phyloP scores from a whole-genome alignment of 2,329 filamentous ascomycete species.

The Penicillium sp. region DNA sequence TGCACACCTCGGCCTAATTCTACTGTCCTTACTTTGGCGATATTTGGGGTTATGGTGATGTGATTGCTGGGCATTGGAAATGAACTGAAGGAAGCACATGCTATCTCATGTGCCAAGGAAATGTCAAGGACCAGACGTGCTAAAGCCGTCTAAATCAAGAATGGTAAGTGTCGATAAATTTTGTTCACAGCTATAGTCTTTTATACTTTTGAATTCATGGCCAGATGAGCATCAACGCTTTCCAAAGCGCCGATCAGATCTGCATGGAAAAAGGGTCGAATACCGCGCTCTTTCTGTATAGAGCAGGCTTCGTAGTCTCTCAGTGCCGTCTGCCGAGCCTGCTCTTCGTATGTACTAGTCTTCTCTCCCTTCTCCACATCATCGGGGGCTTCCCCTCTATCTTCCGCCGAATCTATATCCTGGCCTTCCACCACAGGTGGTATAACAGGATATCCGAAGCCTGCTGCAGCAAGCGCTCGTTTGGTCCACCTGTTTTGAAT shows the following conservation, averaged over 20 bases:
- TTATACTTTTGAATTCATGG: neutral
- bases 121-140: no score
- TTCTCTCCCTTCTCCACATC: neutral
- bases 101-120: neutral
- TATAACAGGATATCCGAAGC: neutral
- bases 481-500: neutral
- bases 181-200: neutral
- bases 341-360: neutral
- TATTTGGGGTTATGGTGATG: neutral
- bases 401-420: neutral
- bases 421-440: neutral
- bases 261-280: constrained; percentile 30
- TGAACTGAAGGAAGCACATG: neutral
- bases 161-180: neutral
- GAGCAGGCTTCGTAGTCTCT: neutral
- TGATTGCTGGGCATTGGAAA: neutral
- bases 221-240: neutral
- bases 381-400: neutral
- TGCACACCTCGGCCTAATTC: neutral
- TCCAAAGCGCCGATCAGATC: neutral
- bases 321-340: neutral
- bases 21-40: neutral
- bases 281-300: constrained; percentile 24
- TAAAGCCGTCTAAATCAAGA: no score
- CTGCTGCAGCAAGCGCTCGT: neutral